These are phyloP conservation scores for Trametes pubescens DNA, from an alignment of 1,284 basidiomycete genomes.

Conservation along the genomic window DNA sequence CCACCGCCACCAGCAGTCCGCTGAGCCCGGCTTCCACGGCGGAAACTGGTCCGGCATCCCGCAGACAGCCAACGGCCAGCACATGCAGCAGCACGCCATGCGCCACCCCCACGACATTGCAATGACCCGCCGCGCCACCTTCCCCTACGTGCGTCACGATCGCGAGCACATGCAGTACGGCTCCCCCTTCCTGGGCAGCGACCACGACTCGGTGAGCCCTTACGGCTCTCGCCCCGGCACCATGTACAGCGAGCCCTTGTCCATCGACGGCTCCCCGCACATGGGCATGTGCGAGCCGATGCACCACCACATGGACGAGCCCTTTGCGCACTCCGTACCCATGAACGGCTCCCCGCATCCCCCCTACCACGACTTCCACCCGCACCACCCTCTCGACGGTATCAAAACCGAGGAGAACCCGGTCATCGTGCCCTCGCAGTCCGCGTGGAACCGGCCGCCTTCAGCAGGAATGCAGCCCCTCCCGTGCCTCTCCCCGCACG, in stretches of 20 bases:
- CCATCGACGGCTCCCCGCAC: slow-evolving; percentile 53
- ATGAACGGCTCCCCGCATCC: slow-evolving; percentile 56
- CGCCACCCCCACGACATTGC: slow-evolving; percentile 53
- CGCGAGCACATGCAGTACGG: slow-evolving; percentile 52
- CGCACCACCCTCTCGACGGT: slow-evolving; percentile 48
- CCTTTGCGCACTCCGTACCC: slow-evolving; percentile 44
- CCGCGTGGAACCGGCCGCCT: slow-evolving; percentile 50
- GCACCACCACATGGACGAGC: slow-evolving; percentile 47
- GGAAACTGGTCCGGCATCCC: slow-evolving; percentile 44
- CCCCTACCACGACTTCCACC: slow-evolving; percentile 52
- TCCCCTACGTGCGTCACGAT: slow-evolving; percentile 76
- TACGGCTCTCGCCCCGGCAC: slow-evolving; percentile 48
- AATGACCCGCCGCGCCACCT: slow-evolving; percentile 71
- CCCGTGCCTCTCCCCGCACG: slow-evolving; percentile 60
- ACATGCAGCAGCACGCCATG: slow-evolving; percentile 41
- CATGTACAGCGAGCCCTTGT: slow-evolving; percentile 51
- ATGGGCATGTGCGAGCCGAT: slow-evolving; percentile 44
- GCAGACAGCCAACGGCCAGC: slow-evolving; percentile 45
- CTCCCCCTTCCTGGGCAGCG: slow-evolving; percentile 44
- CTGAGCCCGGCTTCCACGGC: slow-evolving; percentile 45
- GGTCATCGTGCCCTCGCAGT: slow-evolving; percentile 69
- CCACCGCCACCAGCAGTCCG: slow-evolving; percentile 44
- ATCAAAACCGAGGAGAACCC: slow-evolving; percentile 72
- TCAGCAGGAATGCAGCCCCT: slow-evolving; percentile 48
- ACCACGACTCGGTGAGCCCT: slow-evolving; percentile 45